A percentile compares a stretch with the other conserved stretches of the same genome.
These are phyloP conservation scores for Sporothrix luriei DNA, from an alignment of 2,329 filamentous ascomycete species.

Conservation along the genomic window DNA sequence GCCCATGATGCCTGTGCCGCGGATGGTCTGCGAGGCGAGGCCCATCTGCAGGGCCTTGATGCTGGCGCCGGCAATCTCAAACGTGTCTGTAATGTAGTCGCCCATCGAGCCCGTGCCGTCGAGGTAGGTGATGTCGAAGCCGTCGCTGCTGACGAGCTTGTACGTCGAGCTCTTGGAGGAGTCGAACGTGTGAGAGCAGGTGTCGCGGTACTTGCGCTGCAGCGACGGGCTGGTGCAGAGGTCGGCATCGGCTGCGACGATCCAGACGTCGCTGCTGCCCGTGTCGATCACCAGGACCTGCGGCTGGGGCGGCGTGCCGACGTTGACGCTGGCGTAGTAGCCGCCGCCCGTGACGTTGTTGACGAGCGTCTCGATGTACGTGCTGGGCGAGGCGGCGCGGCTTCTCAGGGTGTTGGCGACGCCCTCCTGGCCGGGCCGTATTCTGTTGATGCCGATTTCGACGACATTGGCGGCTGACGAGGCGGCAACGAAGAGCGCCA, in stretches of 20 bases:
- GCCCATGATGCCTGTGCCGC: conserved; percentile 60
- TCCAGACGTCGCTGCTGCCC: conserved; percentile 65
- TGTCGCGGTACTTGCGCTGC: conserved; percentile 44
- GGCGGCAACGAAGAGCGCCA: conserved; percentile 26
- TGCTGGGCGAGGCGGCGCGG: conserved; percentile 35
- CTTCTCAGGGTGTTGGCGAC: conserved; percentile 33
- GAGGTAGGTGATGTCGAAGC: conserved; percentile 65
- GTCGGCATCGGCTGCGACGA: conserved; percentile 47
- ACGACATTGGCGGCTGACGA: conserved; percentile 33
- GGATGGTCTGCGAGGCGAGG: conserved; percentile 52
- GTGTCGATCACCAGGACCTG: conserved; percentile 62
- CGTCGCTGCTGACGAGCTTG: conserved; percentile 46
- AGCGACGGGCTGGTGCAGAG: conserved; percentile 46
- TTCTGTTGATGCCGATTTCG: conserved; percentile 35
- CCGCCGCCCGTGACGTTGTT: conserved; percentile 60
- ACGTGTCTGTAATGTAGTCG: conserved; percentile 61
- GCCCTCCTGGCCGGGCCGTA: conserved; percentile 32
- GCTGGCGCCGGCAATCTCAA: conserved; percentile 54
- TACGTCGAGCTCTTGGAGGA: conserved; percentile 53
- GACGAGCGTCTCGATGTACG: conserved; percentile 47
- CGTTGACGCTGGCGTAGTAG: conserved; percentile 59
- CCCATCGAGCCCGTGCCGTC: conserved; percentile 58
- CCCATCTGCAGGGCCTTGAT: conserved; percentile 59
- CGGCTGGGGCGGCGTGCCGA: conserved; percentile 61
- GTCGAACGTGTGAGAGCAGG: conserved; percentile 50